Base-by-base conservation (phyloP, 257 asterid species). In the Przewalskia tangutica region DNA sequence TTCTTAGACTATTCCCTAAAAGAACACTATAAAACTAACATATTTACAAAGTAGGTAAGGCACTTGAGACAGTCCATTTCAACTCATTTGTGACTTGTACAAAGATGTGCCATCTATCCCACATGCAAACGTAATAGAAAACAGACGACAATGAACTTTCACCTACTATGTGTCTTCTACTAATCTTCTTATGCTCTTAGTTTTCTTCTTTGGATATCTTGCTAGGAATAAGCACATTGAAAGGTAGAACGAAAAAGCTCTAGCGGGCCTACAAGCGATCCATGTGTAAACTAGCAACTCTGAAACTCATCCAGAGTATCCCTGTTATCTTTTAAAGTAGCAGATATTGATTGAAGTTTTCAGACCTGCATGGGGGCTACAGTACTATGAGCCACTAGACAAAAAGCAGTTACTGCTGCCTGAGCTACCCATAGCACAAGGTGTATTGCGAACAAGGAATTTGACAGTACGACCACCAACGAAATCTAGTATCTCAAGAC, bases 391-490 rank as follows among this genome's bases (percentile, higher is more conserved):
- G 18, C 86, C 86, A 44, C 83, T 86, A 38, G 89, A 86, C 86
- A 89, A 27, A 86, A 86, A 85, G 85, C 88, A 88, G 82, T 91
- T 94, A 86, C 98, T 94, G 80, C 97, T 89, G 54, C 93, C 88
- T 1, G 97, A 94, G 87, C 97, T 93, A 34, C 97, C 98, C 67
- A 93, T 20, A 5, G 87, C 23, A 55, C 85, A 83, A 14, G 93
- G 73, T 36, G 87, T 84, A 81, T 91, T 97, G 9, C 92, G 90
- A 27, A 95, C 95, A 17, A 91, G 87, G 79, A 95, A 89, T 88
- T 89, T 93, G 78, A 89, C 89, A 38, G 67, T 84, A 2, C 87
- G 90, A 63, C 92, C 86, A 82, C 97, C 93, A 32, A 58, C 34
- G 44, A 77, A 89, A 40, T 93, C 93, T 81, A 92, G n/a, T 76